Evolutionary conservation across 2,329 filamentous ascomycete genomes (phyloP).

Genomic region (Verticillium isaacii): DNA sequence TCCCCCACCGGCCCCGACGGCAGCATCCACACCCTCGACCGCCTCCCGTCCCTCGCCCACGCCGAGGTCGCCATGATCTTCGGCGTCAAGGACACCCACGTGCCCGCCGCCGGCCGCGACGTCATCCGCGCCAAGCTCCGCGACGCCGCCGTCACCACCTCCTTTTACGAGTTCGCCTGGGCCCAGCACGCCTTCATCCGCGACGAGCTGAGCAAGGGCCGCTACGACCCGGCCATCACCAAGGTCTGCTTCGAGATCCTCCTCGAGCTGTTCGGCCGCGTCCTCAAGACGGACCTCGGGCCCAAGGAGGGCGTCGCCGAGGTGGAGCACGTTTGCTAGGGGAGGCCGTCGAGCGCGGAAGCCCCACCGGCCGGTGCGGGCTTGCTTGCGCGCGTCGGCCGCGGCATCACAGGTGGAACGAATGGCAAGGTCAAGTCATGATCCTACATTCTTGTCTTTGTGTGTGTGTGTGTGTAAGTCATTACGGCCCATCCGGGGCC

Average conservation of each 20-base stretch:
- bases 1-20: constrained; percentile 28
- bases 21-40: constrained; percentile 49
- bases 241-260: constrained; percentile 90
- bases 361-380: background rate
- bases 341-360: background rate
- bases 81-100: constrained; percentile 85
- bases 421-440: background rate
- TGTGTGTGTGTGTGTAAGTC: background rate
- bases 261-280: constrained; percentile 76
- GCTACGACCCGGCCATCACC: constrained; percentile 82
- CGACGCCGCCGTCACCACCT: constrained; percentile 68
- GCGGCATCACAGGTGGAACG: background rate
- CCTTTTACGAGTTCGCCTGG: constrained; percentile 87
- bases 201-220: constrained; percentile 88
- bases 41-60: constrained; percentile 64
- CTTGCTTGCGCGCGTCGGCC: background rate
- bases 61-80: constrained; percentile 87
- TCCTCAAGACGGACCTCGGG: constrained; percentile 75
- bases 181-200: constrained; percentile 94
- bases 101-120: constrained; percentile 76
- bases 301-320: constrained; percentile 56
- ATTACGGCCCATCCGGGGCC: background rate
- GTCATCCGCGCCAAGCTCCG: constrained; percentile 78
- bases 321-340: constrained; percentile 68
- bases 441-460: background rate